A percentile compares a stretch with the other conserved stretches of the same genome.
These are phyloP conservation scores for Scopulariopsis brevicaulis DNA, from an alignment of 2,329 filamentous ascomycete species.

Conservation along the genomic window DNA sequence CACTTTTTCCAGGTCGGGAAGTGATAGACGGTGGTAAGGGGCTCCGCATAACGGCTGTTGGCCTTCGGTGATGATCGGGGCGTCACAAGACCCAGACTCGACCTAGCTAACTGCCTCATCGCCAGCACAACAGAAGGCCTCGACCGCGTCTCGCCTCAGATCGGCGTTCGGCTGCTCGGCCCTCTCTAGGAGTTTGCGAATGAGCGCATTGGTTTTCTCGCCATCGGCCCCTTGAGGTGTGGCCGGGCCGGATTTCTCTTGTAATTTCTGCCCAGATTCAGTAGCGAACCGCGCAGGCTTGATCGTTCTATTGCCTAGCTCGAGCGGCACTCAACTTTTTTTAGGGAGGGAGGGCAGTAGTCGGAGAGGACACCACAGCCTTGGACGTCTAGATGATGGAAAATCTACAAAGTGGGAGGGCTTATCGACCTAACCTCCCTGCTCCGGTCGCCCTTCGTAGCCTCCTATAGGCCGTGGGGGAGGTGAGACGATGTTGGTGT, in stretches of 20 bases:
- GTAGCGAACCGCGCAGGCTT: slow-evolving; percentile 5
- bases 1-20: slow-evolving; percentile 6
- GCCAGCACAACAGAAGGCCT: slow-evolving; percentile 7
- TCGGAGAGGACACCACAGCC: not conserved
- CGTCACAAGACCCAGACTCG: slow-evolving; percentile 6
- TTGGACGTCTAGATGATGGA: not conserved
- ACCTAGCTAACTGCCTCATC: slow-evolving; percentile 7
- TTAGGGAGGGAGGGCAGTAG: not conserved
- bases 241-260: not conserved
- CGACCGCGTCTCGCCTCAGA: not conserved
- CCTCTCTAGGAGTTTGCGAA: slow-evolving; percentile 1
- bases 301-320: not conserved
- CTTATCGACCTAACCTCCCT: not conserved
- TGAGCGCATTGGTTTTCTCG: not conserved
- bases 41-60: slow-evolving; percentile 8
- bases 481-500: not conserved
- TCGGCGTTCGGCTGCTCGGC: slow-evolving; percentile 2
- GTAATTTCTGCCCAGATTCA: not conserved
- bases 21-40: slow-evolving; percentile 3
- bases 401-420: not conserved
- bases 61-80: slow-evolving; percentile 8
- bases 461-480: not conserved
- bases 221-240: not conserved
- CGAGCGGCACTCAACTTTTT: not conserved
- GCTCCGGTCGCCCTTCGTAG: not conserved